phyloP scores from a whole-genome alignment of 2,329 filamentous ascomycete species.

The Arachnopeziza araneosa region DNA sequence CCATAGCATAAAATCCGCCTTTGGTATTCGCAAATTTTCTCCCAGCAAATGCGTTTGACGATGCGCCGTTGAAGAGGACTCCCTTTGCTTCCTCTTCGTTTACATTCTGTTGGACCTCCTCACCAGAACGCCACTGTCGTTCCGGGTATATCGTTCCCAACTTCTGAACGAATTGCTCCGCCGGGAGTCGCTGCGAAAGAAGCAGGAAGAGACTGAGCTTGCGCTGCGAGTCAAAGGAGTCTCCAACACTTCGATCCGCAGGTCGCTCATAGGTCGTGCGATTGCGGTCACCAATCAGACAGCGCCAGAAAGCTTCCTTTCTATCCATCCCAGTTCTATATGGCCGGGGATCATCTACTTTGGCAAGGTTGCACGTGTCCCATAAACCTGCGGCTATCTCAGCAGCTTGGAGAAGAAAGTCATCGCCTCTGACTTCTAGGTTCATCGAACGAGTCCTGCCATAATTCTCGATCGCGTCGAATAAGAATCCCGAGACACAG shows the following conservation, averaged over 20 bases:
- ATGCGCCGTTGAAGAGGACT: not conserved
- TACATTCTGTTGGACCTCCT: not conserved
- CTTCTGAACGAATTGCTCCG: too few relatives aligned
- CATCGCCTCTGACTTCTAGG: not conserved
- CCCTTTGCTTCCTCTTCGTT: not conserved
- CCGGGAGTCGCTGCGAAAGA: too few relatives aligned
- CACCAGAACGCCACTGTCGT: not conserved
- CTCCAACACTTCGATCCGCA: not conserved
- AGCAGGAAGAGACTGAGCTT: too few relatives aligned
- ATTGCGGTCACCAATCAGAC: not conserved
- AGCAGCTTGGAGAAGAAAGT: too few relatives aligned
- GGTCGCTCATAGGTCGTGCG: not conserved
- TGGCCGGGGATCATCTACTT: not conserved
- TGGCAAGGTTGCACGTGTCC: too few relatives aligned
- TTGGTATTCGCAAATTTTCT: not conserved
- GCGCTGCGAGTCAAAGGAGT: not conserved
- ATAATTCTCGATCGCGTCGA: not conserved
- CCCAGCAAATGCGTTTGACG: not conserved
- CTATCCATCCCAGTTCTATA: not conserved
- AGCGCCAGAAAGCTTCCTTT: not conserved
- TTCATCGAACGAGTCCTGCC: not conserved
- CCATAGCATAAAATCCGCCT: not conserved
- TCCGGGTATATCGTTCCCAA: not conserved
- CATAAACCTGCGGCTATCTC: too few relatives aligned
- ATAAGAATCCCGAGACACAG: not conserved